phyloP scores from a whole-genome alignment of 352 stramenopile species.

The Pythium myriotylum region DNA sequence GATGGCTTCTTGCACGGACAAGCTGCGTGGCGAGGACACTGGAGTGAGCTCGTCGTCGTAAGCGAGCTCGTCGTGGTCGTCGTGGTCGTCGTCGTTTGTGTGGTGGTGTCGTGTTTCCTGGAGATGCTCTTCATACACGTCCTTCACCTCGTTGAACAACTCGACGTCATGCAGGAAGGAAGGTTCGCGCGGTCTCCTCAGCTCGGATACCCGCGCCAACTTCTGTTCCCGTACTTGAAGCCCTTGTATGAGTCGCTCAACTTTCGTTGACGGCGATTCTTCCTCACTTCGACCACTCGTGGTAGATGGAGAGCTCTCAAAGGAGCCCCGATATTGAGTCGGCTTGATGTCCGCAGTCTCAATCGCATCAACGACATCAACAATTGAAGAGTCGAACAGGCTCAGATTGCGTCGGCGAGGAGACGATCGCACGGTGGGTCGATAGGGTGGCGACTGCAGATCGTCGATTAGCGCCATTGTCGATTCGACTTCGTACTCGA shows the following conservation, averaged over 20 bases:
- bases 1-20: constrained; percentile 38
- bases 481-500: constrained; percentile 28
- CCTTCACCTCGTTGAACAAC: constrained; percentile 43
- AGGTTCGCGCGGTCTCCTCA: background rate
- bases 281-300: background rate
- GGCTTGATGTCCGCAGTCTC: constrained; percentile 18
- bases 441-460: constrained; percentile 2
- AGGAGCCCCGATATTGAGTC: background rate
- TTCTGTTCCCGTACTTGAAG: constrained; percentile 37
- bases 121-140: constrained; percentile 35
- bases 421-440: background rate
- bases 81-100: background rate
- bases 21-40: constrained; percentile 10
- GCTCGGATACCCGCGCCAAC: constrained; percentile 17
- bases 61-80: background rate
- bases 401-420: constrained; percentile 15
- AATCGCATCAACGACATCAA: constrained; percentile 50
- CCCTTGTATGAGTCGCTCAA: constrained; percentile 27
- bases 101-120: constrained; percentile 14
- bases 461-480: constrained; percentile 19
- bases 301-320: background rate
- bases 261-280: constrained; percentile 14
- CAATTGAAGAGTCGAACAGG: constrained; percentile 49
- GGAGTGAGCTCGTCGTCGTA: background rate
- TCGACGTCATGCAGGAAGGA: constrained; percentile 37